phyloP scores from a whole-genome alignment of 208 protist species.

The Phytomonas sp. region DNA sequence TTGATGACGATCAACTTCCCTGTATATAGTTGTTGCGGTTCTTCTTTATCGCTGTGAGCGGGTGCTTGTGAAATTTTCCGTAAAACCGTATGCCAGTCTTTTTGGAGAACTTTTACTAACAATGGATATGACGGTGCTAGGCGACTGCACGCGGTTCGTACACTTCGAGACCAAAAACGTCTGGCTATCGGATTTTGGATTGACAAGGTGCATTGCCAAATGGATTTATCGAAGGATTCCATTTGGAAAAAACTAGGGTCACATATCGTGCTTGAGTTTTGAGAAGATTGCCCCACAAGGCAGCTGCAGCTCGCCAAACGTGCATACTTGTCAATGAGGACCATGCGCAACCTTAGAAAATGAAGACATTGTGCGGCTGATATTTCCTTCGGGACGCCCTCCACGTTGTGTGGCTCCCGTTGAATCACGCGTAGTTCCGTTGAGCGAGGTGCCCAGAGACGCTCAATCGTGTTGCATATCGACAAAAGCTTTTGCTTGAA shows the following conservation, averaged over 20 bases:
- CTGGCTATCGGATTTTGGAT: background rate
- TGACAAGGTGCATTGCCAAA: background rate
- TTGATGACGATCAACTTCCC: constrained; percentile 20
- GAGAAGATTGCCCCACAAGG: background rate
- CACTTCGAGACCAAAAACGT: background rate
- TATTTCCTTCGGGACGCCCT: constrained; percentile 18
- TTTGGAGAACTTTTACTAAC: background rate
- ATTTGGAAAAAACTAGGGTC: background rate
- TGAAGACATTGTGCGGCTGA: constrained; percentile 60
- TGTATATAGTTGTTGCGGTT: background rate
- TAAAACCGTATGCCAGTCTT: background rate
- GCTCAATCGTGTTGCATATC: constrained; percentile 29
- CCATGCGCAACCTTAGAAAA: constrained; percentile 32
- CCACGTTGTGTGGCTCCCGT: constrained; percentile 4
- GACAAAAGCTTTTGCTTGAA: constrained; percentile 25
- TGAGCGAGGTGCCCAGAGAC: constrained; percentile 36
- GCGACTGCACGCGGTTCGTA: background rate
- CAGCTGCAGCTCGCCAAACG: constrained; percentile 15
- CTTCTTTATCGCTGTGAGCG: background rate
- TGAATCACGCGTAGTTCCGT: constrained; percentile 17
- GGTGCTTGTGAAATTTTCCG: background rate
- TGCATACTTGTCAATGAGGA: constrained; percentile 26
- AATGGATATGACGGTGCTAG: background rate
- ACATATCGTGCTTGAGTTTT: background rate
- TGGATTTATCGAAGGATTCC: background rate